These are phyloP conservation scores for Camellia granthamiana DNA, from an alignment of 148 eudicot genomes.

Conservation along the genomic window DNA sequence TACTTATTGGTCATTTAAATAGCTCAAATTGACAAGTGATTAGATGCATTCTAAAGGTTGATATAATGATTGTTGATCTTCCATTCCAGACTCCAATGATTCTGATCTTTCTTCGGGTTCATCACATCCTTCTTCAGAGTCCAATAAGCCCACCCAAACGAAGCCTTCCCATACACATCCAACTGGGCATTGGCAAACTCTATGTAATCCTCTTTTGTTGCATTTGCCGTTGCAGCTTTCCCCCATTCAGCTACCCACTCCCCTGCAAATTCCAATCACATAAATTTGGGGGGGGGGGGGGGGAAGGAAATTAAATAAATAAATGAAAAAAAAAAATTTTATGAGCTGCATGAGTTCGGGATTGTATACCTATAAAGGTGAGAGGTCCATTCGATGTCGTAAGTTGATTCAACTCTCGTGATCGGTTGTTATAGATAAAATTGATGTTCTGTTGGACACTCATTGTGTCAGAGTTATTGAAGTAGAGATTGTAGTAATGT, in stretches of 20 bases:
- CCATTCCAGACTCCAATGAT: conserved; percentile 72
- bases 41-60: conserved; percentile 18
- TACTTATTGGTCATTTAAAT: too few species aligned
- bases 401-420: conserved; percentile 25
- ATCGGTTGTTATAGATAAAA: conserved; percentile 24
- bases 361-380: conserved; percentile 50
- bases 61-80: conserved; percentile 68
- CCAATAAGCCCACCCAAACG: conserved; percentile 94
- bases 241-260: conserved; percentile 81
- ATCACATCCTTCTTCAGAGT: conserved; percentile 52
- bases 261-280: conserved; percentile 31
- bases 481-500: conserved; percentile 39
- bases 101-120: too few species aligned
- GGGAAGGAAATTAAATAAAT: too few species aligned
- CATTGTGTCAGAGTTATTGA: conserved; percentile 18
- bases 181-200: conserved; percentile 52
- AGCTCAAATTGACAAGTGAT: too few species aligned
- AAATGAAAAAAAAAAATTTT: too few species aligned
- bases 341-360: too few species aligned
- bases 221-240: too few species aligned
- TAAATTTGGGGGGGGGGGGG: too few species aligned
- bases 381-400: conserved; percentile 53
- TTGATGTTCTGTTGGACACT: conserved; percentile 39
- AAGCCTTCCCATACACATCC: conserved; percentile 53
- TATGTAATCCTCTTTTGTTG: conserved; percentile 43